Evolutionary conservation across 768 basidiomycete species (phyloP).

Genomic region (Suillus tomentosus): DNA sequence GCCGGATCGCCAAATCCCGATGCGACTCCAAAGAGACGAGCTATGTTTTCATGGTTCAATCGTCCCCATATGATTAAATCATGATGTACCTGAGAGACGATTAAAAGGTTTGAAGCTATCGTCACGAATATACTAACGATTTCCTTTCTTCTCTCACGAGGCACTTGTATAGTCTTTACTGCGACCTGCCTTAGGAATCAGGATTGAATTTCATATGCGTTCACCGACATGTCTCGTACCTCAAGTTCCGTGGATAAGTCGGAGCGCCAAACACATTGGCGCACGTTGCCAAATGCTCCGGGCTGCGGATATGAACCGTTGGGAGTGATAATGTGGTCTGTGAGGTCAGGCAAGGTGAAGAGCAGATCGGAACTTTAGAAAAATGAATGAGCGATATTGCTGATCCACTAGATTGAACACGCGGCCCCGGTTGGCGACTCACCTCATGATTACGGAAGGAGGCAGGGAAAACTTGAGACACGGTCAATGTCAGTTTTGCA

Average conservation of each 20-base stretch:
- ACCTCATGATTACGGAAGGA: not conserved
- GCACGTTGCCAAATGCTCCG: not conserved
- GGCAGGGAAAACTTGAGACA: not conserved
- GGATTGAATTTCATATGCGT: not conserved
- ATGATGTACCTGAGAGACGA: constrained; percentile 16
- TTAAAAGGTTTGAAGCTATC: not conserved
- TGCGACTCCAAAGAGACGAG: constrained; percentile 29
- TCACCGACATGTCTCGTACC: not conserved
- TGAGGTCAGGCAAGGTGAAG: not conserved
- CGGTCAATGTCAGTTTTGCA: not conserved
- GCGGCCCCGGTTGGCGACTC: not conserved
- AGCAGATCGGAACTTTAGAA: not conserved
- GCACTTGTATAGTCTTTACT: not conserved
- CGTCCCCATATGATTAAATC: constrained; percentile 31
- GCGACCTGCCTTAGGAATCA: not conserved
- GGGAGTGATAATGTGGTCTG: not conserved
- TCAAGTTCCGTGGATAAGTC: not conserved
- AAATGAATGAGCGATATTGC: not conserved
- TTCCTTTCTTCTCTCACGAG: not conserved
- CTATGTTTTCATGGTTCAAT: constrained; percentile 25
- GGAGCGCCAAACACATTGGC: not conserved
- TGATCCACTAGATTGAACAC: not conserved
- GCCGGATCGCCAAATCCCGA: constrained; percentile 26
- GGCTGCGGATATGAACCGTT: not conserved
- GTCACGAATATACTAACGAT: not conserved